Percentiles rank a stretch among this genome's conserved stretches.
These are phyloP conservation scores for Alisma plantagoaquatica DNA, from an alignment of 106 monocot genomes.

Conservation along the genomic window DNA sequence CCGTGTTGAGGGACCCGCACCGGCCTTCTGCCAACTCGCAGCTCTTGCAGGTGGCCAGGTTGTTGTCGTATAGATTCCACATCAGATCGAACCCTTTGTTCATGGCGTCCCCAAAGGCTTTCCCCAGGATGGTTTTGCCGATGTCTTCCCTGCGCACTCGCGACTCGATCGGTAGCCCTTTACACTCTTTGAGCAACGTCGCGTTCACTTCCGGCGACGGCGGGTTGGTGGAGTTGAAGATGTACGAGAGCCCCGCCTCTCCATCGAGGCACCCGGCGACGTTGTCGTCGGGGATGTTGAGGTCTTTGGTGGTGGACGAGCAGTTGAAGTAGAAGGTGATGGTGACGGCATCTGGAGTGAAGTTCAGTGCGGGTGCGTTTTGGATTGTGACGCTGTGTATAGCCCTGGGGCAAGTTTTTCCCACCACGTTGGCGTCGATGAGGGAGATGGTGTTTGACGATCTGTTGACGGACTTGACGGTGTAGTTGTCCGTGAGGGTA, in stretches of 20 bases:
- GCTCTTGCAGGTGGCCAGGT: too few relatives aligned
- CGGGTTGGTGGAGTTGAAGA: too few relatives aligned
- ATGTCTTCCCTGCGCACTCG: background rate
- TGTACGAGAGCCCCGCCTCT: background rate
- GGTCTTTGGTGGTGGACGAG: too few relatives aligned
- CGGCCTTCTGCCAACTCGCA: too few relatives aligned
- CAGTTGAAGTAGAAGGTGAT: background rate
- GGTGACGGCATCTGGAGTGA: background rate
- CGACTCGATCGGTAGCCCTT: background rate
- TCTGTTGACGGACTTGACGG: background rate
- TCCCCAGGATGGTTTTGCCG: background rate
- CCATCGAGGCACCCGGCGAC: background rate
- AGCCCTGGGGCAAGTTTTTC: background rate
- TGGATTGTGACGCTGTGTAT: background rate
- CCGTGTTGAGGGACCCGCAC: too few relatives aligned
- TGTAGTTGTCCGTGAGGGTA: background rate
- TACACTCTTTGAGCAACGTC: background rate
- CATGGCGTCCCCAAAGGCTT: background rate
- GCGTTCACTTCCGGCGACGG: too few relatives aligned
- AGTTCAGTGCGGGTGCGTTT: background rate
- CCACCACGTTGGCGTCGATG: background rate
- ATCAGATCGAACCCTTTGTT: too few relatives aligned
- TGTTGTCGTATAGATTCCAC: too few relatives aligned
- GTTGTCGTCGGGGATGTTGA: background rate
- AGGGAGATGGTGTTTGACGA: background rate